Conservation (phyloP, 2,329 filamentous ascomycete genomes). For the Colletotrichum incanum region DNA sequence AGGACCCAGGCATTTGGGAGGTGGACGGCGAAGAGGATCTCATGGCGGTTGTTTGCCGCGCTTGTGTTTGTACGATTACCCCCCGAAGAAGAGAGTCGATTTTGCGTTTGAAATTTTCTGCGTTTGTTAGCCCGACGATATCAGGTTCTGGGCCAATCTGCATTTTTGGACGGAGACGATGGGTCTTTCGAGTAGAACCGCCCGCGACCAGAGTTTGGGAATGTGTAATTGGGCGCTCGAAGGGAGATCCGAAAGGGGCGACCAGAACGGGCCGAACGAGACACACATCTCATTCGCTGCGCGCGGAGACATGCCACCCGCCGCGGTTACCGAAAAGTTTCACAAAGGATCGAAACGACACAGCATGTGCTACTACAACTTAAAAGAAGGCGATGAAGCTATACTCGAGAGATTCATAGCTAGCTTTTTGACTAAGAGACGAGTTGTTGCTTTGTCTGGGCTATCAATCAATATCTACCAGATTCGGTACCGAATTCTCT, state of each 20-base stretch:
- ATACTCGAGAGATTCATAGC: constrained; percentile 44
- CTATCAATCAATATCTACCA: constrained; percentile 19
- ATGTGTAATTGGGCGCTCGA: constrained; percentile 33
- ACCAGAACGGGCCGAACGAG: constrained; percentile 26
- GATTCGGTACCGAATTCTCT: constrained; percentile 4
- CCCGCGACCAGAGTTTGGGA: constrained; percentile 31
- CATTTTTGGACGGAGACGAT: constrained; percentile 6
- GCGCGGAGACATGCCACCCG: constrained; percentile 3
- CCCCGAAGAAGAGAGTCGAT: constrained; percentile 37
- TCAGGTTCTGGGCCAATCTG: not conserved
- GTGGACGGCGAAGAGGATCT: constrained; percentile 46
- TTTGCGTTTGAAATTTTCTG: constrained; percentile 32
- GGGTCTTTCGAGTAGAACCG: constrained; percentile 21
- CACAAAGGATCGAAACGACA: constrained; percentile 31
- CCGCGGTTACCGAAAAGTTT: constrained; percentile 19
- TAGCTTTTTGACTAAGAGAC: constrained; percentile 41
- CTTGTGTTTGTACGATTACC: constrained; percentile 44
- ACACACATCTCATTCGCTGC: constrained; percentile 13
- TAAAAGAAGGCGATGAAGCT: constrained; percentile 42
- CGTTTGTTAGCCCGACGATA: constrained; percentile 10
- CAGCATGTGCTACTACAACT: constrained; percentile 27
- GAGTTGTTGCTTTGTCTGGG: constrained; percentile 33
- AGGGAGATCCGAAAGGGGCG: constrained; percentile 42
- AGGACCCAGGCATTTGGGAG: constrained; percentile 54
- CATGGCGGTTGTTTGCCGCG: constrained; percentile 31